These are phyloP conservation scores for Histomonas meleagridis DNA, from an alignment of 208 protist species.

Conservation along the genomic window DNA sequence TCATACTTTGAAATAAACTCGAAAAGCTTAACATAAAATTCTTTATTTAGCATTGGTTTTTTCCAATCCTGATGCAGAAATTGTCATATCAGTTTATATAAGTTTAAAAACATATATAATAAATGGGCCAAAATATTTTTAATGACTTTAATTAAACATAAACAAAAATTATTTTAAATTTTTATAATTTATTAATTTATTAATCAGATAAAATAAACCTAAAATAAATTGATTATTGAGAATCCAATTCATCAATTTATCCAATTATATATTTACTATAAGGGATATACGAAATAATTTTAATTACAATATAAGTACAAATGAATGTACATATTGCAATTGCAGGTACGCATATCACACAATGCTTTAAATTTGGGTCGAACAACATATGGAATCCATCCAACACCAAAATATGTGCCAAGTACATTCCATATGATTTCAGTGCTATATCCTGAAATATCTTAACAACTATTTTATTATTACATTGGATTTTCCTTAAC, in stretches of 20 bases:
- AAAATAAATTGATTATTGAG: too few species aligned
- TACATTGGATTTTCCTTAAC: neutral
- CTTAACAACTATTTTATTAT: neutral
- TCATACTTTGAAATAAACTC: too few species aligned
- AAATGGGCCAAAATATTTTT: too few species aligned
- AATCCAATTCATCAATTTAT: neutral
- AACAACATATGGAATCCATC: neutral
- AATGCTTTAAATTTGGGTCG: neutral
- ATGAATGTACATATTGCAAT: neutral
- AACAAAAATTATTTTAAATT: too few species aligned
- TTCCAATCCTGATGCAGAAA: too few species aligned
- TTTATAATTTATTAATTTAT: too few species aligned
- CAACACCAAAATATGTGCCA: neutral
- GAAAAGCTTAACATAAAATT: too few species aligned
- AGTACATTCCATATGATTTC: conserved; percentile 15
- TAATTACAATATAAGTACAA: neutral
- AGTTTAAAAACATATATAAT: too few species aligned
- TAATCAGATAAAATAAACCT: too few species aligned
- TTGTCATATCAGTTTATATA: too few species aligned
- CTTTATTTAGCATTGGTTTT: too few species aligned
- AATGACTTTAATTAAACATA: too few species aligned
- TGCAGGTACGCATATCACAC: neutral
- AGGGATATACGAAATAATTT: neutral
- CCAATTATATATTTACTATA: conserved; percentile 19
- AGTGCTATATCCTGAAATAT: neutral